Evolutionary conservation across 805 yeast species (phyloP).

Genomic region (Hanseniaspora taiwanica): DNA sequence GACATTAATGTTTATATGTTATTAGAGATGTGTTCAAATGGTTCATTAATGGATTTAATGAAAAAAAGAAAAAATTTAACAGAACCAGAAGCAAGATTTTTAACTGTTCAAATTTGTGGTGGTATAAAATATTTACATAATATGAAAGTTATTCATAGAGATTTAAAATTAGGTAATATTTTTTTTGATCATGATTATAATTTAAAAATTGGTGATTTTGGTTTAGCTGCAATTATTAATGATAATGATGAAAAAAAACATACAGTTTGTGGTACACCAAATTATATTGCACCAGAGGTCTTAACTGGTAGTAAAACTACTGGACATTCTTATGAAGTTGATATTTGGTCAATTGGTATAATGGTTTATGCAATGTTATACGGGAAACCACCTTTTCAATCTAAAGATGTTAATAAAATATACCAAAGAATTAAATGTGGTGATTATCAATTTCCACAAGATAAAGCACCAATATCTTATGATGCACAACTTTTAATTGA

Average conservation of each 20-base stretch:
- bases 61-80: conserved; percentile 72
- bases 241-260: conserved; percentile 61
- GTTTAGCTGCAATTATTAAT: conserved; percentile 89
- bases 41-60: conserved; percentile 83
- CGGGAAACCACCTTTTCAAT: conserved; percentile 97
- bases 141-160: conserved; percentile 89
- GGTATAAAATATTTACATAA: conserved; percentile 89
- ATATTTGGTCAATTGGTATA: conserved; percentile 95
- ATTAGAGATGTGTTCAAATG: conserved; percentile 90
- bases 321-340: conserved; percentile 92
- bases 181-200: conserved; percentile 91
- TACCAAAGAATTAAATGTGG: conserved; percentile 82
- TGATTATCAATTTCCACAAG: conserved; percentile 68
- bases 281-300: conserved; percentile 97
- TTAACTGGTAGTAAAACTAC: conserved; percentile 62
- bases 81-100: conserved; percentile 84
- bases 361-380: conserved; percentile 86
- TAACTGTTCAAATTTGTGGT: conserved; percentile 86
- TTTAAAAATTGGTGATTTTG: conserved; percentile 94
- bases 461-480: conserved; percentile 41
- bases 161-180: conserved; percentile 88
- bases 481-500: conserved; percentile 64
- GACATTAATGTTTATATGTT: conserved; percentile 86
- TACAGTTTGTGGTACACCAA: conserved; percentile 97
- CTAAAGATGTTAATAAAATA: conserved; percentile 82